Evolutionary conservation across 306 rosid species (phyloP).

Genomic region (Cicer arietinum): DNA sequence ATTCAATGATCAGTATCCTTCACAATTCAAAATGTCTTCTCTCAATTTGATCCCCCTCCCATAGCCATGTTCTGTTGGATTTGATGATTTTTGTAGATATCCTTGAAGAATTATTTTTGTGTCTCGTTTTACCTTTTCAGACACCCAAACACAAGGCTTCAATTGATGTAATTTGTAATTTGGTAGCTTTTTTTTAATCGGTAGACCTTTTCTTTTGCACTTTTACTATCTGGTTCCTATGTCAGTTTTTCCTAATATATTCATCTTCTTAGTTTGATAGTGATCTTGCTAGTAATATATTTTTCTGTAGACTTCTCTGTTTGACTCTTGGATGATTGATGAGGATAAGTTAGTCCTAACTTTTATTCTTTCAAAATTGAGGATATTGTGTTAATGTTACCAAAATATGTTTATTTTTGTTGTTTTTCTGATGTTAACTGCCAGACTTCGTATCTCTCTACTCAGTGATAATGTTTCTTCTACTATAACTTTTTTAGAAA

Average conservation of each 20-base stretch:
- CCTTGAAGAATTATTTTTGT: background rate
- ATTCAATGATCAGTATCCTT: conserved; percentile 99
- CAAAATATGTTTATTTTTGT: conserved; percentile 23
- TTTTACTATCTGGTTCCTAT: conserved; percentile 37
- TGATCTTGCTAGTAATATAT: conserved; percentile 14
- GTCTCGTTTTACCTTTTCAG: conserved; percentile 1
- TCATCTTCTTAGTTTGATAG: conserved; percentile 31
- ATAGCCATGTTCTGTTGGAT: background rate
- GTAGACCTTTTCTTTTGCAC: conserved; percentile 27
- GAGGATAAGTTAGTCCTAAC: conserved; percentile 31
- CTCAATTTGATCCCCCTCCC: conserved; percentile 2
- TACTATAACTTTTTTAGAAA: background rate
- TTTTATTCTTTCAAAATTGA: background rate
- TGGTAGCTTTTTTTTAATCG: conserved; percentile 35
- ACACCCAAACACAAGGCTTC: conserved; percentile 7
- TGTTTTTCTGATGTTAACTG: background rate
- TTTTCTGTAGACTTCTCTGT: background rate
- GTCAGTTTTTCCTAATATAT: conserved; percentile 27
- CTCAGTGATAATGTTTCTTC: conserved; percentile 15
- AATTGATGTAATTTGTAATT: conserved; percentile 17
- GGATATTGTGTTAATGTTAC: conserved; percentile 19
- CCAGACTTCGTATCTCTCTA: background rate
- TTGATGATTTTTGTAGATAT: conserved; percentile 22
- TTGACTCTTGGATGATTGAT: conserved; percentile 29
- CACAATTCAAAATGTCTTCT: conserved; percentile 30